phyloP scores from a whole-genome alignment of 345 rosid genomes.

The Brassica carinata region DNA sequence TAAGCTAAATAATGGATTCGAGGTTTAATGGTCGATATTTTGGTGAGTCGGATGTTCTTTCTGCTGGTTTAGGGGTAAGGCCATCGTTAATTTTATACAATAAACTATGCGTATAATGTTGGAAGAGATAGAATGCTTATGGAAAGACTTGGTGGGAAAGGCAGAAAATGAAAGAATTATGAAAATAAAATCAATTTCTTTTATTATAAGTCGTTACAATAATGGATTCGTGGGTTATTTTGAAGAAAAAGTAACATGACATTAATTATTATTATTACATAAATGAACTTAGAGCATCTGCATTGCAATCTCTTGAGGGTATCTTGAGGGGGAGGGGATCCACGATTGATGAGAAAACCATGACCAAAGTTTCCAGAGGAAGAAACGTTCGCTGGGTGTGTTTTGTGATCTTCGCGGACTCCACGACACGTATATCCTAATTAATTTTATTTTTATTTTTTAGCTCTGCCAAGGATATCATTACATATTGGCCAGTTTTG shows the following conservation, averaged over 20 bases:
- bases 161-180: not conserved
- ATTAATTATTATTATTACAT: not conserved
- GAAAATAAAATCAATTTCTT: too few relatives aligned
- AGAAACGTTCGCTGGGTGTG: too few relatives aligned
- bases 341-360: too few relatives aligned
- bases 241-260: not conserved
- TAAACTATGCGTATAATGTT: not conserved
- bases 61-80: not conserved
- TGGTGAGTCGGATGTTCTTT: not conserved
- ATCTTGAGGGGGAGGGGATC: too few relatives aligned
- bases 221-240: not conserved
- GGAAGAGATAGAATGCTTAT: not conserved
- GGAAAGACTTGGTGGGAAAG: not conserved
- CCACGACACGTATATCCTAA: too few relatives aligned
- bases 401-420: too few relatives aligned
- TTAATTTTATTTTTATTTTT: not conserved
- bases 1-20: too few relatives aligned
- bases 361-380: too few relatives aligned
- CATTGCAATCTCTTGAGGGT: too few relatives aligned
- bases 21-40: not conserved
- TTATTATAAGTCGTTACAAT: not conserved
- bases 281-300: too few relatives aligned
- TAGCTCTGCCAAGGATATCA: not conserved
- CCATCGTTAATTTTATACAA: not conserved
- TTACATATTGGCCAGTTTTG: not conserved